phyloP scores from a whole-genome alignment of 1,139 yeast species.

The Yamadazyma triangularis region DNA sequence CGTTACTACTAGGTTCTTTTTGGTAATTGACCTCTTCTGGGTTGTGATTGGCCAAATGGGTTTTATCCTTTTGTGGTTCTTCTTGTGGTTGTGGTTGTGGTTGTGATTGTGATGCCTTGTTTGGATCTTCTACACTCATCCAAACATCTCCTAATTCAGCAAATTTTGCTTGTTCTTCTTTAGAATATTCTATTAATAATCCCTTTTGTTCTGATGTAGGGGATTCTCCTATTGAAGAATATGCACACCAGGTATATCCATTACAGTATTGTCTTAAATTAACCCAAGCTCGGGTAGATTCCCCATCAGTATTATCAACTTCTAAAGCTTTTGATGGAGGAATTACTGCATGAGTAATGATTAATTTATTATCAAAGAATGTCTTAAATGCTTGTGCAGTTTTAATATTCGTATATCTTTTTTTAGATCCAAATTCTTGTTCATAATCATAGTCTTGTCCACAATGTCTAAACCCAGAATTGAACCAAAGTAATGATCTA shows the following conservation, averaged over 20 bases:
- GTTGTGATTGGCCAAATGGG: slow-evolving; percentile 1
- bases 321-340: slow-evolving; percentile 22
- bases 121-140: no score
- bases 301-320: slow-evolving; percentile 19
- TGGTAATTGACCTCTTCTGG: not conserved
- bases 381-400: slow-evolving; percentile 20
- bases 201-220: slow-evolving; percentile 13
- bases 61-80: not conserved
- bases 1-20: not conserved
- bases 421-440: slow-evolving; percentile 17
- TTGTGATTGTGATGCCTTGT: no score
- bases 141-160: slow-evolving; percentile 24
- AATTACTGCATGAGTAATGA: slow-evolving; percentile 24
- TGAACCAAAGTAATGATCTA: slow-evolving; percentile 28
- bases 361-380: slow-evolving; percentile 20
- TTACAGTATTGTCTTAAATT: slow-evolving; percentile 26
- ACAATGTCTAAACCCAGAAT: slow-evolving; percentile 29
- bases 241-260: slow-evolving; percentile 38
- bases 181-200: slow-evolving; percentile 16
- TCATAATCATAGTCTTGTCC: slow-evolving; percentile 20
- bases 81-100: no score
- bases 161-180: slow-evolving; percentile 17
- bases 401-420: slow-evolving; percentile 17
- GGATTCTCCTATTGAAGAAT: slow-evolving; percentile 27
- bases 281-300: slow-evolving; percentile 28